Evolutionary conservation across 495 filamentous ascomycete species (phyloP).

Genomic region (Penicillium steckii): DNA sequence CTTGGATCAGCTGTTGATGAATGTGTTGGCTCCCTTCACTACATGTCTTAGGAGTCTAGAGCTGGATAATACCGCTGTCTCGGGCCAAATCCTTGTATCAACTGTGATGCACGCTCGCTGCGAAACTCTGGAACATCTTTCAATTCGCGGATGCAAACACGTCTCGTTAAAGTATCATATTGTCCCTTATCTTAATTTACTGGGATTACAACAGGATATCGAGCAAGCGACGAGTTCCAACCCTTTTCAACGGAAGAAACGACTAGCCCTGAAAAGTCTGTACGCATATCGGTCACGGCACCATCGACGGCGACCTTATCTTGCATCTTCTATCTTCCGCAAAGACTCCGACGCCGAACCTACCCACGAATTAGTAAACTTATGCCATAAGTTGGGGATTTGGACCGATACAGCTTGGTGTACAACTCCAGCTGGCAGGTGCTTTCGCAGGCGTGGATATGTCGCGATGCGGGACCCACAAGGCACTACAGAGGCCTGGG

Average conservation of each 20-base stretch:
- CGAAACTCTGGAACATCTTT: conserved; percentile 56
- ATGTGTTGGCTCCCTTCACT: conserved; percentile 54
- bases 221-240: conserved; percentile 38
- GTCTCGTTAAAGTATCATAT: conserved; percentile 66
- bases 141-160: conserved; percentile 63
- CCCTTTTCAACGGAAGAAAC: conserved; percentile 32
- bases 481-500: conserved; percentile 57
- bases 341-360: conserved; percentile 62
- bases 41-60: conserved; percentile 55
- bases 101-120: conserved; percentile 52
- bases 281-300: conserved; percentile 63
- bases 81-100: conserved; percentile 53
- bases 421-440: conserved; percentile 58
- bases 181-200: conserved; percentile 56
- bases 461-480: conserved; percentile 51
- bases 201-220: conserved; percentile 44
- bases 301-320: conserved; percentile 58
- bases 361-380: conserved; percentile 61
- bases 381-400: conserved; percentile 59
- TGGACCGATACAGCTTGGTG: conserved; percentile 68
- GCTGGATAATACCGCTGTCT: conserved; percentile 61
- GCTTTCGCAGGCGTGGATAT: conserved; percentile 57
- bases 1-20: conserved; percentile 56
- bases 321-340: conserved; percentile 52
- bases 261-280: conserved; percentile 56